Conservation (phyloP, 192 early-diverging fungal genomes). For the Coemansia sp. region DNA sequence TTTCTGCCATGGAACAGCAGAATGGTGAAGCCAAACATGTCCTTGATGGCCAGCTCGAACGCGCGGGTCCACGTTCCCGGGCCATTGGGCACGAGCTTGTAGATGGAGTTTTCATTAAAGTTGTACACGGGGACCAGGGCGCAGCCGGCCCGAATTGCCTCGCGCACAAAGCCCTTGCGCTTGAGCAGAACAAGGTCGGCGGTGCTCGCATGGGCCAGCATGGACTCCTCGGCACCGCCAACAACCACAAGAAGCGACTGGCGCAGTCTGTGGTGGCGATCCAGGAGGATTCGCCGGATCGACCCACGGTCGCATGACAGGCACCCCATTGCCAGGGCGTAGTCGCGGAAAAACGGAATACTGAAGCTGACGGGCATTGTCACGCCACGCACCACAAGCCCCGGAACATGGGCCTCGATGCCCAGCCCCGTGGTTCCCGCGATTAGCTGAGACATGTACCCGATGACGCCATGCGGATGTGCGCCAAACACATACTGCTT, state of each 20-base stretch:
- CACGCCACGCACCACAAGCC: constrained; percentile 75
- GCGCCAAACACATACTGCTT: constrained; percentile 89
- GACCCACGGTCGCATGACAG: constrained; percentile 74
- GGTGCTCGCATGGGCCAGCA: constrained; percentile 64
- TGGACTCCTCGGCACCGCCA: constrained; percentile 87
- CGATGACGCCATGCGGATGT: constrained; percentile 91
- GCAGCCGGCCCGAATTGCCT: constrained; percentile 82
- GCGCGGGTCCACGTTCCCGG: constrained; percentile 64
- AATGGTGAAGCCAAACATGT: constrained; percentile 68
- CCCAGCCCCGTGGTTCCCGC: constrained; percentile 81
- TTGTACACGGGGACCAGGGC: constrained; percentile 84
- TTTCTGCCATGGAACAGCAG: constrained; percentile 85
- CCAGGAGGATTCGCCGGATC: constrained; percentile 78
- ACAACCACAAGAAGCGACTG: constrained; percentile 76
- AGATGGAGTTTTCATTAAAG: constrained; percentile 95
- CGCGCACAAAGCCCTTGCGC: constrained; percentile 86
- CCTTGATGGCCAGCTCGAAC: constrained; percentile 76
- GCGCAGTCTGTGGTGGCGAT: constrained; percentile 56
- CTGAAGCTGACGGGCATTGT: constrained; percentile 84
- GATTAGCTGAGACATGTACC: constrained; percentile 77
- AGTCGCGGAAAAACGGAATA: constrained; percentile 84
- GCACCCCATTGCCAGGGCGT: constrained; percentile 76
- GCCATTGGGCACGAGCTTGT: constrained; percentile 72
- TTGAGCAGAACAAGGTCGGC: constrained; percentile 75
- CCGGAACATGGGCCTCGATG: constrained; percentile 75